phyloP scores from a whole-genome alignment of 169 alveolate species.

The Plasmodium cynomolgi region DNA sequence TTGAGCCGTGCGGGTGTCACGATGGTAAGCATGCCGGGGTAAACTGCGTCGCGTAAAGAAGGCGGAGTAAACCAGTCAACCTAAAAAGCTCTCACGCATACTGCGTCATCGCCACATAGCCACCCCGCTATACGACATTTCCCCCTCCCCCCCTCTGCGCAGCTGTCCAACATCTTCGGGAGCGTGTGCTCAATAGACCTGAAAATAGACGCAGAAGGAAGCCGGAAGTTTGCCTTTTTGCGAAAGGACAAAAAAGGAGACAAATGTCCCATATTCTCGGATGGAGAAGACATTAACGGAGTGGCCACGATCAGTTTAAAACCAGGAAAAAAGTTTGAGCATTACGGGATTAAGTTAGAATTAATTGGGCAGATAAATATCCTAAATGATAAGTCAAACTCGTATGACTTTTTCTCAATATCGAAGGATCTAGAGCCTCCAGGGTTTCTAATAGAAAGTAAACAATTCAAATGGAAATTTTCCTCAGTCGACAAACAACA shows the following conservation, averaged over 20 bases:
- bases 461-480: conserved; percentile 94
- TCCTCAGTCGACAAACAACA: conserved; percentile 96
- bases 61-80: not conserved
- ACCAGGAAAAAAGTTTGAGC: conserved; percentile 96
- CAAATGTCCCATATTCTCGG: conserved; percentile 88
- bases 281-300: conserved; percentile 93
- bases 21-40: not conserved
- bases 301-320: conserved; percentile 91
- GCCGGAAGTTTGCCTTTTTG: conserved; percentile 79
- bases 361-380: conserved; percentile 96
- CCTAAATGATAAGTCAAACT: conserved; percentile 90
- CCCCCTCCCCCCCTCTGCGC: not conserved
- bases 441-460: conserved; percentile 93
- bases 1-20: not conserved
- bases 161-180: conserved; percentile 86
- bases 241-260: conserved; percentile 86
- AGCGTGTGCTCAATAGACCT: conserved; percentile 83
- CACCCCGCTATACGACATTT: not conserved
- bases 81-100: not conserved
- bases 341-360: conserved; percentile 97
- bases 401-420: conserved; percentile 96
- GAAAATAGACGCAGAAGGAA: conserved; percentile 81
- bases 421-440: conserved; percentile 97
- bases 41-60: not conserved
- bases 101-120: too few species aligned